Evolutionary conservation across 306 rosid genomes (phyloP).

Genomic region (Vigna nakashimae): DNA sequence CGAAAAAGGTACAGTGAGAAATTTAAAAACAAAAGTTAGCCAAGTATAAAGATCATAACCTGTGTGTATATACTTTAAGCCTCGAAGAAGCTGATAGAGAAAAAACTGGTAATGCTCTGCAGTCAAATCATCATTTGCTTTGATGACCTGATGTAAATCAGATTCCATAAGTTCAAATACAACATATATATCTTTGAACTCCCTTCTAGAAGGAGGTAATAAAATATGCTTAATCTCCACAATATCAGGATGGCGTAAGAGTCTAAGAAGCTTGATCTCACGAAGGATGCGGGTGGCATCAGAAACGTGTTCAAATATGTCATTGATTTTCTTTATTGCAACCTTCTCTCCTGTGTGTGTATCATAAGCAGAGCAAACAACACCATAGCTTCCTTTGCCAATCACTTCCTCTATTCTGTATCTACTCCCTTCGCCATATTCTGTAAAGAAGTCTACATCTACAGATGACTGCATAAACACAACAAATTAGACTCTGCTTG

Average conservation of each 20-base stretch:
- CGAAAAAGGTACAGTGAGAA: slow-evolving; percentile 21
- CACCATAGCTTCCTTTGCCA: slow-evolving; percentile 96
- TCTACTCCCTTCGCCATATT: slow-evolving; percentile 90
- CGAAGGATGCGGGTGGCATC: slow-evolving; percentile 94
- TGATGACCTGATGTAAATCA: slow-evolving; percentile 90
- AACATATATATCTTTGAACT: slow-evolving; percentile 63
- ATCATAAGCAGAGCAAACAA: slow-evolving; percentile 92
- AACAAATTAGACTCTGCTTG: slow-evolving; percentile 19
- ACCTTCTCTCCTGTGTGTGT: slow-evolving; percentile 84
- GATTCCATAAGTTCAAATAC: slow-evolving; percentile 69
- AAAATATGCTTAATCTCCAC: slow-evolving; percentile 95
- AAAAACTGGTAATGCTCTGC: slow-evolving; percentile 93
- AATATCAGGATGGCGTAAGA: slow-evolving; percentile 85
- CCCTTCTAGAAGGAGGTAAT: slow-evolving; percentile 93
- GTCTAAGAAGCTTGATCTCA: slow-evolving; percentile 90
- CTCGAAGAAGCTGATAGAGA: slow-evolving; percentile 94
- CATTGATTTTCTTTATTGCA: slow-evolving; percentile 92
- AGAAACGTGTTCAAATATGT: slow-evolving; percentile 91
- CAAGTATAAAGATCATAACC: slow-evolving; percentile 55
- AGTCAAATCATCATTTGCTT: slow-evolving; percentile 93
- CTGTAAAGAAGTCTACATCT: slow-evolving; percentile 89
- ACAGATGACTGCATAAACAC: slow-evolving; percentile 66
- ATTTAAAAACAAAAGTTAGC: neutral
- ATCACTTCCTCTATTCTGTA: slow-evolving; percentile 93
- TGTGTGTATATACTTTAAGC: slow-evolving; percentile 90